phyloP scores from a whole-genome alignment of 2,329 filamentous ascomycete genomes.

The Aurifilum marmelostoma region DNA sequence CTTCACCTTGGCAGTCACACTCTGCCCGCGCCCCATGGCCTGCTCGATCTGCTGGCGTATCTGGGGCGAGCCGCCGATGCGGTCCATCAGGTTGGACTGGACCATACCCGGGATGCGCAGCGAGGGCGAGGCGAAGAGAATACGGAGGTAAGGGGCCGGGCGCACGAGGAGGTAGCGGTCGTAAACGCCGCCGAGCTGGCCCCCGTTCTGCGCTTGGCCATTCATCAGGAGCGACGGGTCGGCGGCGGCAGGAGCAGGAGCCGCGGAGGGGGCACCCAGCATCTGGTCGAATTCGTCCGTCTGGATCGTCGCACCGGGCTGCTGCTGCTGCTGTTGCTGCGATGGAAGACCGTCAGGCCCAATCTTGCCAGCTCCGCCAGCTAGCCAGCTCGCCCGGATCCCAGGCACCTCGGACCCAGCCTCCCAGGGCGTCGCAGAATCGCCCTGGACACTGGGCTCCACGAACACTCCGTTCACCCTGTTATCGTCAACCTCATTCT shows the following conservation, averaged over 20 bases:
- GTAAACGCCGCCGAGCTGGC: constrained; percentile 46
- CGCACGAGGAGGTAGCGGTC: constrained; percentile 66
- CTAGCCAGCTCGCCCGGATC: background rate
- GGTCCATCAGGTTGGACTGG: constrained; percentile 59
- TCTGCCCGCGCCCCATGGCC: constrained; percentile 69
- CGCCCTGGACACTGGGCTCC: constrained; percentile 28
- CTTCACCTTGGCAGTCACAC: constrained; percentile 73
- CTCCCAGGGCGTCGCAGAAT: constrained; percentile 17
- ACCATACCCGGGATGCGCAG: constrained; percentile 70
- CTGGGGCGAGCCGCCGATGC: constrained; percentile 53
- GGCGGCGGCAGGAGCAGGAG: background rate
- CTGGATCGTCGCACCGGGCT: background rate
- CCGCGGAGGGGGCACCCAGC: background rate
- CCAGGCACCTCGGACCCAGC: constrained; percentile 7
- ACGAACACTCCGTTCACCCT: background rate
- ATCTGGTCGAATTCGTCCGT: background rate
- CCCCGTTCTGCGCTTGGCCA: constrained; percentile 30
- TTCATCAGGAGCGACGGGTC: background rate
- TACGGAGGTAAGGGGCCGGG: constrained; percentile 66
- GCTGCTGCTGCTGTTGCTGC: no score
- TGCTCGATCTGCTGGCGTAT: constrained; percentile 52
- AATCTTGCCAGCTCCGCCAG: background rate
- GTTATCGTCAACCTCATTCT: background rate
- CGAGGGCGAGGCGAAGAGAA: constrained; percentile 70
- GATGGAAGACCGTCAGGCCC: background rate